Evolutionary conservation across 2,329 filamentous ascomycete species (phyloP), one percentile per base, ranked within the genome.

Genomic region (Aspergillus proliferans): DNA sequence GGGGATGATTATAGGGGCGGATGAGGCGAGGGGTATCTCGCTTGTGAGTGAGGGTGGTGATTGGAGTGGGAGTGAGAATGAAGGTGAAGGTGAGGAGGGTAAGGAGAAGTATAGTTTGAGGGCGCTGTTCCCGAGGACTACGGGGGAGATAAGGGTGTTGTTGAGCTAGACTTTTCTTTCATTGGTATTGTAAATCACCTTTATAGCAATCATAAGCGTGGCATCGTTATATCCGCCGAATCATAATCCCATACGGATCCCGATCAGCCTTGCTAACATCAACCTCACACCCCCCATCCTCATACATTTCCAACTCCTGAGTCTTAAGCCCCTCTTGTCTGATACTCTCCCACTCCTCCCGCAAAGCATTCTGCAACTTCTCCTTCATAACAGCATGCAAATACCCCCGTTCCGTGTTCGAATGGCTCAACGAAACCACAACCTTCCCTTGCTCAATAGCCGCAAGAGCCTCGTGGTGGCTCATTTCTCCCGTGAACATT

Each of bases 401-500:
- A 64, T 92, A 98, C 0, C 83, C 85, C 33, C 93, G 76, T 74
- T 98, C 93, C 0, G 88, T 93, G 68, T 97, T 97, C 59, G 87
- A 92, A 68, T 98, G 93, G 61, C 95, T 95, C 43, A 95, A 78
- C 38, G 85, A 86, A 46, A 97, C 81, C 1, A 97, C 87, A 47
- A 83, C 86, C 54, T 85, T 85, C 1, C 91, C 91, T 50, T 84
- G 81, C 73, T 96, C 91, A 24, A 87, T 88, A 1, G 90, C 88
- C 36, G 87, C 82, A 50, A 98, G 78, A 3, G 92, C 90, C 55
- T 93, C 89, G 66, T 98, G 93, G 66, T 98, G 93, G 61, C 83
- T 87, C 76, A 97, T 81, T 73, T 98, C 93, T 1, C 93, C 93
- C 0, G 89, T 97, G 58, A 98, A 87, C 3, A 94, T 71, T 36